A percentile compares a stretch with the other conserved stretches of the same genome.
Evolutionary conservation across 306 rosid species (phyloP).

Genomic region (Sechiopsis laciniata): DNA sequence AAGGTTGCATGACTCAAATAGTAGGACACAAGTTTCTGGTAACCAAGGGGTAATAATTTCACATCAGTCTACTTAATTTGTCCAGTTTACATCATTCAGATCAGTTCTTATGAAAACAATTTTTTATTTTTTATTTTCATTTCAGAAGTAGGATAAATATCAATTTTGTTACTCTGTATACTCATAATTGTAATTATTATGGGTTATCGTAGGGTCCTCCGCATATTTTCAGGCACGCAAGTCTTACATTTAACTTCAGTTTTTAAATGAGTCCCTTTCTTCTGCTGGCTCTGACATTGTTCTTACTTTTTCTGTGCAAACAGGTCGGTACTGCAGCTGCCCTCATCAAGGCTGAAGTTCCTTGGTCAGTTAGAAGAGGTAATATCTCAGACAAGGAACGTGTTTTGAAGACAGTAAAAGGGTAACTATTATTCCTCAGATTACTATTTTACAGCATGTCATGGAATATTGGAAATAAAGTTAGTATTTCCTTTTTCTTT

Average conservation of each 20-base stretch:
- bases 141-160: no score
- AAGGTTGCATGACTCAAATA: slow-evolving; percentile 24
- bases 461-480: background rate
- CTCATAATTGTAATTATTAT: background rate
- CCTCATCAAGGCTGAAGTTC: slow-evolving; percentile 37
- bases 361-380: slow-evolving; percentile 39
- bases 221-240: background rate
- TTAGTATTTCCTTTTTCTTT: background rate
- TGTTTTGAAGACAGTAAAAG: slow-evolving; percentile 38
- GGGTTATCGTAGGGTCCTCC: background rate
- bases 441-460: background rate
- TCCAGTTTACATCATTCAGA: background rate
- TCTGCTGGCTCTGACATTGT: slow-evolving; percentile 1
- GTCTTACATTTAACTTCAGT: background rate
- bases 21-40: slow-evolving; percentile 30
- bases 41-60: slow-evolving; percentile 38
- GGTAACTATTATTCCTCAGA: slow-evolving; percentile 23
- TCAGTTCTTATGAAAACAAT: no score
- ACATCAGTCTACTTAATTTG: background rate
- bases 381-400: slow-evolving; percentile 37
- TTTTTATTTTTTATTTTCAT: no score
- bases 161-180: background rate
- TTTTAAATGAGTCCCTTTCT: background rate
- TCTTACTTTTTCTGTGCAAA: slow-evolving; percentile 3
- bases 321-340: slow-evolving; percentile 32